Percentiles rank a stretch among this genome's conserved stretches.
These are phyloP conservation scores for Brachypodium distachyon DNA, from an alignment of 202 grass and related monocot species.

Conservation along the genomic window DNA sequence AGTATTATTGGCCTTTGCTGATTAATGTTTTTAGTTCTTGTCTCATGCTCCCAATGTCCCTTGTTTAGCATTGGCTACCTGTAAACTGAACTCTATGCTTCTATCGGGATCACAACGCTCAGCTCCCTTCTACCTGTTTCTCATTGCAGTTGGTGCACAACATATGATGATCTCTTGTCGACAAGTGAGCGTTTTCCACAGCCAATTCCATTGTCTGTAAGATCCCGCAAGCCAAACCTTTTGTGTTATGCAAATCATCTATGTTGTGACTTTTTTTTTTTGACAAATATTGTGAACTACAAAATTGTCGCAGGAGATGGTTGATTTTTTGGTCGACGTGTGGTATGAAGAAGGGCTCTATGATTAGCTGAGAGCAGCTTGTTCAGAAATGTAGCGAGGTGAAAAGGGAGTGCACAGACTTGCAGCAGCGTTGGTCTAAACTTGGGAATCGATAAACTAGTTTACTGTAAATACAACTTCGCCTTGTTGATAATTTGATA, in stretches of 20 bases:
- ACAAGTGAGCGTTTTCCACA: constrained; percentile 48
- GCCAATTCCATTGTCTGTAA: constrained; percentile 80
- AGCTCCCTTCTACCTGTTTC: not conserved
- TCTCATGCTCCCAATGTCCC: not conserved
- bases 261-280: not conserved
- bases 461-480: not conserved
- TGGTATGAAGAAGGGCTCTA: constrained; percentile 86
- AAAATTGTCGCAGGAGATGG: constrained; percentile 62
- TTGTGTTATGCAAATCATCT: not conserved
- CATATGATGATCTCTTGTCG: constrained; percentile 81
- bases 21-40: not conserved
- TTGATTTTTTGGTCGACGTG: constrained; percentile 90
- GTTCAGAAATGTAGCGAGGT: not conserved
- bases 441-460: not conserved
- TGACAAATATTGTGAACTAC: constrained; percentile 9
- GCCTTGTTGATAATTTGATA: constrained; percentile 20
- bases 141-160: constrained; percentile 66
- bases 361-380: constrained; percentile 42
- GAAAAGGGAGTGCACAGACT: constrained; percentile 1
- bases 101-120: not conserved
- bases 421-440: not conserved
- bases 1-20: not conserved
- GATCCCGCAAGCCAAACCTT: not conserved
- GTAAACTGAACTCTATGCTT: not conserved
- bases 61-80: not conserved